A percentile compares a stretch with the other conserved stretches of the same genome.
phyloP scores from a whole-genome alignment of 768 basidiomycete genomes.

The Mycena vulgaris region DNA sequence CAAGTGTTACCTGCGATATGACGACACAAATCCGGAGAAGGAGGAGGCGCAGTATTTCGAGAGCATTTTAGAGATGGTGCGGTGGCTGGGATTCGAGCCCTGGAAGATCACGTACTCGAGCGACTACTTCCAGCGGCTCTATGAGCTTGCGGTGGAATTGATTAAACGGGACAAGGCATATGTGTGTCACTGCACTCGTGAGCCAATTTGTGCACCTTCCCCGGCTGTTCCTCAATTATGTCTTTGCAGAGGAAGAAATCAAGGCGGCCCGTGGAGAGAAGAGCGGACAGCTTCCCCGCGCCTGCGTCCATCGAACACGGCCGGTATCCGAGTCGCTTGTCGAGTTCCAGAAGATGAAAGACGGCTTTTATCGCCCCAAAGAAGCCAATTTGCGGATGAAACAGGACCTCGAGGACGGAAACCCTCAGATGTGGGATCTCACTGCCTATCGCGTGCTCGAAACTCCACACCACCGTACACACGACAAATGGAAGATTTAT shows the following conservation, averaged over 20 bases:
- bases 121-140: constrained; percentile 93
- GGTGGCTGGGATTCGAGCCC: constrained; percentile 98
- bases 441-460: constrained; percentile 96
- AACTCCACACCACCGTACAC: constrained; percentile 93
- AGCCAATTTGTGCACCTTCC: constrained; percentile 47
- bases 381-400: constrained; percentile 98
- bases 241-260: constrained; percentile 87
- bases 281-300: constrained; percentile 77
- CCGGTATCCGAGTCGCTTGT: constrained; percentile 89
- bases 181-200: constrained; percentile 96
- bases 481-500: constrained; percentile 96
- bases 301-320: constrained; percentile 90
- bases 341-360: constrained; percentile 95
- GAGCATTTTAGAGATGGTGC: constrained; percentile 93
- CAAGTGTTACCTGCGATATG: constrained; percentile 93
- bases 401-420: constrained; percentile 91
- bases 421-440: constrained; percentile 99
- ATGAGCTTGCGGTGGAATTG: constrained; percentile 89
- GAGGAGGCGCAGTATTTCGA: constrained; percentile 98
- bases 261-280: constrained; percentile 90
- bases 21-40: constrained; percentile 99
- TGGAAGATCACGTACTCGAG: constrained; percentile 99
- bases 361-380: constrained; percentile 91
- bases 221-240: constrained; percentile 17
- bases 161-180: constrained; percentile 95